Conservation (phyloP, 2,329 filamentous ascomycete species). For the Aspergillus sp. region DNA sequence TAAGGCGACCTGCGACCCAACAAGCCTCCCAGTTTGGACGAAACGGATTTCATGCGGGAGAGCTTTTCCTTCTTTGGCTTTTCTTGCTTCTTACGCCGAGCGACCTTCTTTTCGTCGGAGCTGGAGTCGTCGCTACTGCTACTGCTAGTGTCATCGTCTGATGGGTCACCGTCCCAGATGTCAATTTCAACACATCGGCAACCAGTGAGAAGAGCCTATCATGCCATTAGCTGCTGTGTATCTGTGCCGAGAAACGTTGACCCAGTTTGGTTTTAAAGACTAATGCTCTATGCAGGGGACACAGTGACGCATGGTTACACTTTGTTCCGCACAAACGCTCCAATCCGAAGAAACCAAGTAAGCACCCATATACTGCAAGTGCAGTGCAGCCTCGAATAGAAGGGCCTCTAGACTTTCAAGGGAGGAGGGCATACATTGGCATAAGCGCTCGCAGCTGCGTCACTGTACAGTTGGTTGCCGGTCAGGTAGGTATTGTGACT, state of each 20-base stretch:
- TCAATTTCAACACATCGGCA: constrained; percentile 94
- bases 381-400: background rate
- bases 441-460: constrained; percentile 76
- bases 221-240: constrained; percentile 2
- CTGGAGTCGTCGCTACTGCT: constrained; percentile 30
- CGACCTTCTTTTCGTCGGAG: constrained; percentile 20
- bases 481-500: constrained; percentile 93
- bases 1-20: constrained; percentile 19
- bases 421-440: constrained; percentile 58
- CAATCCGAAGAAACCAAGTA: background rate
- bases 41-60: constrained; percentile 17
- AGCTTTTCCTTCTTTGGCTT: constrained; percentile 18
- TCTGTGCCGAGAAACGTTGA: background rate
- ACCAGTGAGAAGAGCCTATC: constrained; percentile 67
- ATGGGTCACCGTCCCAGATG: constrained; percentile 74
- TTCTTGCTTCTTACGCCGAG: constrained; percentile 22
- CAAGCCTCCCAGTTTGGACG: constrained; percentile 23
- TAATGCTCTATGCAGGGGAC: background rate
- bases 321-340: background rate
- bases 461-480: constrained; percentile 80
- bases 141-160: constrained; percentile 37
- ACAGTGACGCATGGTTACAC: background rate
- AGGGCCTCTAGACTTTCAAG: background rate
- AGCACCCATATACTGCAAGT: background rate
- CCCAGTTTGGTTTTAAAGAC: background rate